Base-by-base conservation (phyloP, 352 stramenopile genomes). In the Globisporangium viniferum region DNA sequence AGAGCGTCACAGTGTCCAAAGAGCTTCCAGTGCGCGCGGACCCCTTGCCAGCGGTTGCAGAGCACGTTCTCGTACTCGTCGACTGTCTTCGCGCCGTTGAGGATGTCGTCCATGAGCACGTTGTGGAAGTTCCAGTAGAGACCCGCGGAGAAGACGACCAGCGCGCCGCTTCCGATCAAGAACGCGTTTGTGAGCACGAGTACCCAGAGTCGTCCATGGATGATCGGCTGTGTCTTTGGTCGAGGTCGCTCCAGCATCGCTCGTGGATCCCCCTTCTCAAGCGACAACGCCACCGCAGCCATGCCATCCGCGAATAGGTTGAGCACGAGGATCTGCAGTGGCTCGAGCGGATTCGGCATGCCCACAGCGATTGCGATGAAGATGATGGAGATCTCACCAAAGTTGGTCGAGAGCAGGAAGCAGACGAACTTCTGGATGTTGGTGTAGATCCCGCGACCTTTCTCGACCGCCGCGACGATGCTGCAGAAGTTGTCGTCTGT, bases 361-460 rank as follows among this genome's bases (percentile, higher is more conserved):
- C 82, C 86, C 35, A 79, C 76, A 39, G 84, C 82, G 22, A 91
- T 86, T 0, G 81, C 84, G 20, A 81, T 56, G 48, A 91, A 92
- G 60, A 94, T 84, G 24, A 99, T 76, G 18, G 94, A 82, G 54
- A 99, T 90, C 41, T 98, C 97, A 8, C 93, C 95, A 66, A 99
- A 94, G 78, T 99, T 99, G n/a, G 98, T 97, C 14, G 97, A 99
- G 41, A 99, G 81, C 76, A 99, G 84, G 75, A 99, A 99, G 75
- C 98, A 97, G 51, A 99, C 85, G 71, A 99, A 99, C 77, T 99
- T 99, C 61, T 97, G 87, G 70, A 99, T 99, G 75, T 98, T 99
- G 69, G 98, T 95, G 78, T 98, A 99, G 31, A 99, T 98, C 58
- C 93, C 96, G 39, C 97, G 86, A 18, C 97, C 97, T 80, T 97